Conservation (phyloP, 805 yeast species). For the Huiozyma sinensis region DNA sequence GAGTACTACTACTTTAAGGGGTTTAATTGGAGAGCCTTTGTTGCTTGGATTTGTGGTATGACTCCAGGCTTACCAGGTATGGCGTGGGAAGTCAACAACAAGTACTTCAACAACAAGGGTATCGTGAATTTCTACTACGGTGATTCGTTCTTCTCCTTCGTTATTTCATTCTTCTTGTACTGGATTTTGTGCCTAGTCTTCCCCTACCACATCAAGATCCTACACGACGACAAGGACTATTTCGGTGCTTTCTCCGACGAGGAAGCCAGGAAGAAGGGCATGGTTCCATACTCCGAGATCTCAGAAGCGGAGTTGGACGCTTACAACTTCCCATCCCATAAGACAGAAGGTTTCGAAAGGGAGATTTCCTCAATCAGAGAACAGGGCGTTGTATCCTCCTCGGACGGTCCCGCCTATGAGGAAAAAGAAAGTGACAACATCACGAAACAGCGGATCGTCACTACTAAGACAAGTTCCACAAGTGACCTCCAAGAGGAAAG, state of each 20-base stretch:
- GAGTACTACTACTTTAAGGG: slow-evolving; percentile 33
- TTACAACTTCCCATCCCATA: not conserved
- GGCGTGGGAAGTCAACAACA: slow-evolving; percentile 28
- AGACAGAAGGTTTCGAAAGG: slow-evolving; percentile 1
- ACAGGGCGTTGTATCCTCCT: not conserved
- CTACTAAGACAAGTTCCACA: not conserved
- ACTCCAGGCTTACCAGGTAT: slow-evolving; percentile 43
- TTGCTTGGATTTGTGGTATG: slow-evolving; percentile 28
- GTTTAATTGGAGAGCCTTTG: slow-evolving; percentile 30
- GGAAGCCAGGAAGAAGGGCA: slow-evolving; percentile 25
- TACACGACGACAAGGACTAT: slow-evolving; percentile 32
- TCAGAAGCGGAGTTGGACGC: slow-evolving; percentile 15
- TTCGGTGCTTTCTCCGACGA: slow-evolving; percentile 31
- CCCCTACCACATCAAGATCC: slow-evolving; percentile 29
- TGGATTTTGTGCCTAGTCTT: slow-evolving; percentile 27
- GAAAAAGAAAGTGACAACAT: not conserved
- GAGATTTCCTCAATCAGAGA: not conserved
- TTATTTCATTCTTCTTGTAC: slow-evolving; percentile 31
- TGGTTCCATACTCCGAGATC: slow-evolving; percentile 27
- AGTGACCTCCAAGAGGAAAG: not conserved
- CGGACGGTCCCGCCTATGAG: not conserved
- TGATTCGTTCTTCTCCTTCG: slow-evolving; percentile 34
- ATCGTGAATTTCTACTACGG: slow-evolving; percentile 34
- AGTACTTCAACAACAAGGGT: slow-evolving; percentile 26
- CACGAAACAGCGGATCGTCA: not conserved